These are phyloP conservation scores for Hawksworthiomyces lignivorus DNA, from an alignment of 2,329 filamentous ascomycete genomes.

Conservation along the genomic window DNA sequence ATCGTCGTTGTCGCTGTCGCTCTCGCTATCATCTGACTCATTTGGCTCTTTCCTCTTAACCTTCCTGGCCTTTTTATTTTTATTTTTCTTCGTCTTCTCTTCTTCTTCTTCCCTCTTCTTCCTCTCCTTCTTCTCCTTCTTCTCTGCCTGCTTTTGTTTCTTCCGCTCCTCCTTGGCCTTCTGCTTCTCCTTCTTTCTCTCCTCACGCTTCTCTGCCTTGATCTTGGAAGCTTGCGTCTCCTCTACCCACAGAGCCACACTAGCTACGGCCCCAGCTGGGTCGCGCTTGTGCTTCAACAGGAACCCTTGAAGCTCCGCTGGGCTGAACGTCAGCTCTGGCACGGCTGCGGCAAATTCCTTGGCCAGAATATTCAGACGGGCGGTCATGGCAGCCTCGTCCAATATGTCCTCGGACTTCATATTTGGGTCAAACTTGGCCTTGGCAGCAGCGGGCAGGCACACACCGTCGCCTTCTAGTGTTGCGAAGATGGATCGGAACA, in stretches of 20 bases:
- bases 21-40: not conserved
- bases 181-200: slow-evolving; percentile 27
- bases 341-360: slow-evolving; percentile 40
- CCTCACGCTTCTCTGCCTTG: slow-evolving; percentile 33
- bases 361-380: slow-evolving; percentile 39
- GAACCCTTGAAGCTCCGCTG: slow-evolving; percentile 53
- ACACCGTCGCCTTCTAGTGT: slow-evolving; percentile 37
- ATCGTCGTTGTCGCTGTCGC: not conserved
- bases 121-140: slow-evolving; percentile 16
- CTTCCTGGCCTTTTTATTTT: no score
- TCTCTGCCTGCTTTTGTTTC: slow-evolving; percentile 18
- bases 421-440: not conserved
- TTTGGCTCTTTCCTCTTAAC: no score
- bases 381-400: slow-evolving; percentile 26
- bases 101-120: slow-evolving; percentile 14
- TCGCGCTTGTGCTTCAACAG: slow-evolving; percentile 49
- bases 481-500: slow-evolving; percentile 53
- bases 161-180: slow-evolving; percentile 23
- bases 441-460: slow-evolving; percentile 18
- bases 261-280: slow-evolving; percentile 39
- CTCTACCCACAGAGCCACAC: slow-evolving; percentile 40
- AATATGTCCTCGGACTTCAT: slow-evolving; percentile 22
- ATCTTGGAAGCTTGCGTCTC: slow-evolving; percentile 40
- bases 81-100: no score
- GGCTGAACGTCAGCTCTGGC: slow-evolving; percentile 49